Base-by-base conservation (phyloP, 768 basidiomycete species). In the Rhodocollybia butyracea region DNA sequence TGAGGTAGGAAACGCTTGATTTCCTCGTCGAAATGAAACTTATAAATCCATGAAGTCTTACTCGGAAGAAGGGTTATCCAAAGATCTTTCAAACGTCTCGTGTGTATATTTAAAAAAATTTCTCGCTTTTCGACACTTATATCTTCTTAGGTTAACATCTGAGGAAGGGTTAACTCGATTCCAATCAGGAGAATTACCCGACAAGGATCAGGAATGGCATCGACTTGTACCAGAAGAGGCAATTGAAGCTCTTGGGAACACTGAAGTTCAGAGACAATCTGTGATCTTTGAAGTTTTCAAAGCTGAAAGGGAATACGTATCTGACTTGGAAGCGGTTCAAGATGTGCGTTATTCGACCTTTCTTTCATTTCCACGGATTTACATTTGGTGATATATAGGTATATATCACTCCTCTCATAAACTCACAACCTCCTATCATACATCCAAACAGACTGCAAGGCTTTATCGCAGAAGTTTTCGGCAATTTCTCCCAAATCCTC, bases 261-360 rank as follows among this genome's bases (percentile, higher is more conserved):
- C 81, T 47, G 94, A 97, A 66, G 85, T 94, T 21, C 83, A 88
- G 56, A 80, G 94, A 42, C 94, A 98, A 67, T 89, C 85, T 24
- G 83, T 85, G 36, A 78, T 99, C 5, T 95, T 94, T 61, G 95
- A 98, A 66, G 72, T 96, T 22, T 86, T 98, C 69, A 88, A 91
- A 68, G 85, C 88, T 0, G 97, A 99, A 72, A 79, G 85, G 59
- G 88, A 93, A 57, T 98, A 97, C 66, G 88, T 94, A 11, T 68
- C 79, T 29, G 96, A 98, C 70, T 70, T 99, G 46, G 78, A 85
- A 64, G 68, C 85, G 56, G 71, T 89, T 59, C 70, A 83, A 72
- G 78, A 90, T 66, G 91, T 91, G 57, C 54, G 69, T 60, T 17
- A 3, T 41, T 45, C 36, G 46, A 34, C 43, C 11, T 45, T 26